Conservation (phyloP, 495 filamentous ascomycete species). For the Penicillium malachiteum region DNA sequence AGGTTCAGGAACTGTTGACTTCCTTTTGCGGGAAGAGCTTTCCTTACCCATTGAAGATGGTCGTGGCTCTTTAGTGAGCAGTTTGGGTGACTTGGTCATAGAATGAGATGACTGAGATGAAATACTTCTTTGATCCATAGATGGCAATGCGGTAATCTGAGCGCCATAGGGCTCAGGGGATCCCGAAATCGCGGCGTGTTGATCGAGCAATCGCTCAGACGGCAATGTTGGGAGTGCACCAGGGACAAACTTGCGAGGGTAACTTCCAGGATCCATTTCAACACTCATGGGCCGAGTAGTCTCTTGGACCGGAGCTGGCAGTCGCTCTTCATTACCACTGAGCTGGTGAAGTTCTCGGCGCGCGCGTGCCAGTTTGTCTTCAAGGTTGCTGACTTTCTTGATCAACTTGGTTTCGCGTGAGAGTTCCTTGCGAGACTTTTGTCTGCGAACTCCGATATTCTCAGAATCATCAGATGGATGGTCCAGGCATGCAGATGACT, state of each 20-base stretch:
- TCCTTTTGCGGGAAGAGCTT: slow-evolving; percentile 44
- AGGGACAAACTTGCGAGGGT: slow-evolving; percentile 50
- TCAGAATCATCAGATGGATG: slow-evolving; percentile 33
- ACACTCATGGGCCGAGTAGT: slow-evolving; percentile 19
- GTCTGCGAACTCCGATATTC: slow-evolving; percentile 39
- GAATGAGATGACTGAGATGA: slow-evolving; percentile 12
- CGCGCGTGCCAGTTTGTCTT: slow-evolving; percentile 58
- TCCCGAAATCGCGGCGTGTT: slow-evolving; percentile 18
- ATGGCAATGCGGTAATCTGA: slow-evolving; percentile 18
- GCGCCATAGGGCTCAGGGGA: slow-evolving; percentile 5
- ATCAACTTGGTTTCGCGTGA: slow-evolving; percentile 59
- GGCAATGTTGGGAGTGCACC: slow-evolving; percentile 58
- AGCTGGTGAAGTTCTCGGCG: slow-evolving; percentile 57
- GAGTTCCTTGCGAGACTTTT: slow-evolving; percentile 60
- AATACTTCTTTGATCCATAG: slow-evolving; percentile 15
- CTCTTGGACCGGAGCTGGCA: slow-evolving; percentile 22
- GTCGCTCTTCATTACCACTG: slow-evolving; percentile 40
- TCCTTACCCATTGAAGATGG: slow-evolving; percentile 31
- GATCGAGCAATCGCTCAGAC: slow-evolving; percentile 55
- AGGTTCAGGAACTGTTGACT: slow-evolving; percentile 39
- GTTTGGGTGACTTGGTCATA: slow-evolving; percentile 18
- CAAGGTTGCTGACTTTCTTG: slow-evolving; percentile 65
- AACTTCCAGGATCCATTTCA: slow-evolving; percentile 35
- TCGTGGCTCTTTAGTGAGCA: slow-evolving; percentile 18
- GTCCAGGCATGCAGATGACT: slow-evolving; percentile 13